Base-by-base conservation (phyloP, 345 rosid genomes). In the Cardamine chenopodiifolia region DNA sequence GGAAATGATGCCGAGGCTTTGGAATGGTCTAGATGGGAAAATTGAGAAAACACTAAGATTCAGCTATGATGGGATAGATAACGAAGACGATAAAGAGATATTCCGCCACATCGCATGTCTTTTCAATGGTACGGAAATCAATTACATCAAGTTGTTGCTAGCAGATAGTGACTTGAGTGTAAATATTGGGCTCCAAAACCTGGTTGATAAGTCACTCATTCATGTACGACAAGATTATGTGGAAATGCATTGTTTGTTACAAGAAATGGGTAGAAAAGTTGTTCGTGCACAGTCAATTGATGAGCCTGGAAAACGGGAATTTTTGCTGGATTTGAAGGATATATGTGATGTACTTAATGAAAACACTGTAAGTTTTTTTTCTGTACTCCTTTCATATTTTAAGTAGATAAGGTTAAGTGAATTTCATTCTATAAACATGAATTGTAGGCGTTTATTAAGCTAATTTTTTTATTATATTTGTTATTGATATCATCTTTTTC, bases 131-230 rank as follows among this genome's bases (percentile, higher is more conserved):
- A 20, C 48, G 0, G 47, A 14, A 1, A 7, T 44, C 4, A 2
- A 31, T 2, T 0, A 17, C 62, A 32, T 57, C 25, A 32, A 17
- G 42, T 57, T 57, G 15, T 14, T 57, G 62, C 62, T 57, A 0
- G 62, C 8, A 31, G 42, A 32, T 32, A 32, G 25, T 9, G 25
- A 17, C 1, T 32, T 57, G 40, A 2, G 13, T 57, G 23, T 57
- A 1, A 0, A 32, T 17, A 18, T 18, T 8, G 62, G 42, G 7
- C 25, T 57, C 6, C 8, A 57, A 31, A 57, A 8, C 7, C 40
- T 57, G 12, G 25, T 32, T 57, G 62, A 31, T 8, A 57, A 57
- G 62, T 57, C 62, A 0, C 62, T 71, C 29, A 37, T 71, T 48
- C 50, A 13, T 2, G 15, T 71, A 8, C 8, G 19, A 14, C 2